Evolutionary conservation across 2,329 filamentous ascomycete genomes (phyloP).

Genomic region (Balansia obtecta): DNA sequence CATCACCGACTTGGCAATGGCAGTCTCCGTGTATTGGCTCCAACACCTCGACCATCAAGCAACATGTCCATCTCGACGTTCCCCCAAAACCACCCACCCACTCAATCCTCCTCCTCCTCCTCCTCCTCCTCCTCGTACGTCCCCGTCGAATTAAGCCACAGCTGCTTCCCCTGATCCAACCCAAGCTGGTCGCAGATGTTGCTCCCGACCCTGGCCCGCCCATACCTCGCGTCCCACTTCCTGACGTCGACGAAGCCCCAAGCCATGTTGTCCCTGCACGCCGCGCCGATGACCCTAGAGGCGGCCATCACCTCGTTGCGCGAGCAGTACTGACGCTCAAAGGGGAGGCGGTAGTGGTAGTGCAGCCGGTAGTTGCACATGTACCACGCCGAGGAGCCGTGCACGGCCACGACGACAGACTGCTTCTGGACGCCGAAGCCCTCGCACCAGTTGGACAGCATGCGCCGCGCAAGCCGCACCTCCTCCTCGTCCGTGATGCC

Average conservation of each 20-base stretch:
- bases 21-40: too few relatives aligned
- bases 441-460: constrained; percentile 8
- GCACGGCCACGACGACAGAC: constrained; percentile 2
- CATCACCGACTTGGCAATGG: too few relatives aligned
- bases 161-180: background rate
- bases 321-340: background rate
- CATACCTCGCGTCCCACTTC: background rate
- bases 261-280: background rate
- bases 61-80: too few relatives aligned
- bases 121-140: too few relatives aligned
- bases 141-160: background rate
- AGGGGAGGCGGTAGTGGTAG: background rate
- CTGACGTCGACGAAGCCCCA: background rate
- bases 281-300: background rate
- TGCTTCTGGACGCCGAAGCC: background rate
- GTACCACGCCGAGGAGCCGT: constrained; percentile 3
- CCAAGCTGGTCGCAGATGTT: background rate
- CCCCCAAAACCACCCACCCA: too few relatives aligned
- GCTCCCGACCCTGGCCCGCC: background rate
- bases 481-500: background rate
- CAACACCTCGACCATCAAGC: too few relatives aligned
- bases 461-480: background rate
- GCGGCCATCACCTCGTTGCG: background rate
- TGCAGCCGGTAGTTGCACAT: constrained; percentile 3
- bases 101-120: too few relatives aligned